Percentiles rank a stretch among this genome's conserved stretches.
Conservation (phyloP, 805 yeast genomes). For the Metschnikowia reukaufii region DNA sequence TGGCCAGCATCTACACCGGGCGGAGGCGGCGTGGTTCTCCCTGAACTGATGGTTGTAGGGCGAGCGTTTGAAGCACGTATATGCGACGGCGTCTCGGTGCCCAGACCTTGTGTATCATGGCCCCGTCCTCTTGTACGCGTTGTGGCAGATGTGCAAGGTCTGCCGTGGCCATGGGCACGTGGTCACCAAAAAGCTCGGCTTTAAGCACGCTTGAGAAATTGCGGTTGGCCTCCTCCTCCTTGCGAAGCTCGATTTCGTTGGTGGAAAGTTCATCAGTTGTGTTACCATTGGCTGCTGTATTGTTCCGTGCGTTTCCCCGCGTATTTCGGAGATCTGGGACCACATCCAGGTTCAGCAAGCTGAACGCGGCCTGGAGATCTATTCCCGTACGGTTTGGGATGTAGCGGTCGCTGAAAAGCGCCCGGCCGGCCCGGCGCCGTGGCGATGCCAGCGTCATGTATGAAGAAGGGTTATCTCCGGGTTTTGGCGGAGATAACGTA, state of each 20-base stretch:
- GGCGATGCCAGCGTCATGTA: constrained; percentile 44
- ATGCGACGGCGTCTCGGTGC: constrained; percentile 8
- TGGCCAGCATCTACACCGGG: constrained; percentile 8
- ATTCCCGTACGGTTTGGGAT: constrained; percentile 87
- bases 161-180: constrained; percentile 57
- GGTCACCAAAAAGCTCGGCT: constrained; percentile 89
- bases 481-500: constrained; percentile 37
- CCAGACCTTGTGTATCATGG: constrained; percentile 1
- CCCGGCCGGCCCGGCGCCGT: constrained; percentile 45
- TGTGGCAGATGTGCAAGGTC: constrained; percentile 20
- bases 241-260: constrained; percentile 63
- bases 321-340: constrained; percentile 32
- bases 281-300: neutral
- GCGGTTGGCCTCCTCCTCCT: constrained; percentile 80
- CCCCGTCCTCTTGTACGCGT: constrained; percentile 7
- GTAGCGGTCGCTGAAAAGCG: constrained; percentile 76
- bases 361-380: constrained; percentile 83
- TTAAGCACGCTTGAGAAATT: constrained; percentile 84
- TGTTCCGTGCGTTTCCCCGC: constrained; percentile 18
- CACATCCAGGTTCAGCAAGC: constrained; percentile 49
- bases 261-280: constrained; percentile 30
- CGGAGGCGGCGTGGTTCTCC: too few relatives aligned
- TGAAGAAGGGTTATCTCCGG: constrained; percentile 24
- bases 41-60: constrained; percentile 6
- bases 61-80: constrained; percentile 10